Conservation (phyloP, 768 basidiomycete species). For the Inosperma sp. region DNA sequence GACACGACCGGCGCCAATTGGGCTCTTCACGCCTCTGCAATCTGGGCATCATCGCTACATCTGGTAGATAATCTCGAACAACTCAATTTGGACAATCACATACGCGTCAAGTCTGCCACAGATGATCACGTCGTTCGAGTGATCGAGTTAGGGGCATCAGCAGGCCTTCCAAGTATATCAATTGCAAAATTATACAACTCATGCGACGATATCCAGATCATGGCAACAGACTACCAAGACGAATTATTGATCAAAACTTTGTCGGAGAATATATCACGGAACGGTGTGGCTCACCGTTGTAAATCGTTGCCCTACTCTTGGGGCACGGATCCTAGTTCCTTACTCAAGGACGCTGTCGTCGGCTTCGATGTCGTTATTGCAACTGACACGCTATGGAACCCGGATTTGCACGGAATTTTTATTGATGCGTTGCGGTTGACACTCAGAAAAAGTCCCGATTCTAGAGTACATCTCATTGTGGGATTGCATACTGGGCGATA, state of each 20-base stretch:
- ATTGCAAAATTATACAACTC: conserved; percentile 47
- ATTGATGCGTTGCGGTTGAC: conserved; percentile 47
- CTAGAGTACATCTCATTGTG: conserved; percentile 63
- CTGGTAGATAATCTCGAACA: conserved; percentile 60
- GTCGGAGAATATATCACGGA: conserved; percentile 50
- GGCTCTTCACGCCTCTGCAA: conserved; percentile 71
- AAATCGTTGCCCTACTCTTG: conserved; percentile 57
- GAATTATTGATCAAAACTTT: conserved; percentile 53
- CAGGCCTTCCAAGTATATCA: conserved; percentile 68
- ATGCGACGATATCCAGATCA: conserved; percentile 34
- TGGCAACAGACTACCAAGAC: conserved; percentile 71
- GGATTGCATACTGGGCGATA: conserved; percentile 76
- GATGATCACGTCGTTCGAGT: conserved; percentile 28
- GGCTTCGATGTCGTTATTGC: conserved; percentile 65
- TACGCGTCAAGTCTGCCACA: conserved; percentile 12
- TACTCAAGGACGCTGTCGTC: conserved; percentile 20
- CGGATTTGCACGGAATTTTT: conserved; percentile 52
- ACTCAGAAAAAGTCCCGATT: conserved; percentile 37
- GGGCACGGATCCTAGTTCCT: conserved; percentile 47
- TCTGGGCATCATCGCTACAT: conserved; percentile 68
- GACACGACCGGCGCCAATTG: conserved; percentile 67
- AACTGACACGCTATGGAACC: conserved; percentile 77
- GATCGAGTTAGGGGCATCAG: conserved; percentile 73
- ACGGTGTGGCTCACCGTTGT: conserved; percentile 46
- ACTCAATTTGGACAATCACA: conserved; percentile 34